These are phyloP conservation scores for Lactarius deliciosus DNA, from an alignment of 768 basidiomycete genomes.

Conservation along the genomic window DNA sequence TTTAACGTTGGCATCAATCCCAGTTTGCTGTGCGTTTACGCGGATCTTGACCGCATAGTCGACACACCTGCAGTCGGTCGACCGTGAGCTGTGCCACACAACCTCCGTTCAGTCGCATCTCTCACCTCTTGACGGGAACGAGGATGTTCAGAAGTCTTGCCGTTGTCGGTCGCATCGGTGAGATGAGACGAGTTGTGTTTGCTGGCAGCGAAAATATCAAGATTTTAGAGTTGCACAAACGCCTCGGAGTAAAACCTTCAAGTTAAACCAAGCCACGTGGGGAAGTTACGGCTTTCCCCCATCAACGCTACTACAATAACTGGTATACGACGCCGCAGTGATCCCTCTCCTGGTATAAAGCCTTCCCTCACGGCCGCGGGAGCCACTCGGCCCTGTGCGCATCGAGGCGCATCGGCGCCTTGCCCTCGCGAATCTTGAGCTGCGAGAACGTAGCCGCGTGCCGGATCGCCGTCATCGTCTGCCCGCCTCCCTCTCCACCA, in stretches of 20 bases:
- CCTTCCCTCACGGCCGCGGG: slow-evolving; percentile 13
- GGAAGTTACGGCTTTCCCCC: not conserved
- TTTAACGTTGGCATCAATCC: slow-evolving; percentile 95
- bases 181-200: not conserved
- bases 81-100: not conserved
- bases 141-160: slow-evolving; percentile 80
- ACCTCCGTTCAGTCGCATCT: slow-evolving; percentile 19
- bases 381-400: slow-evolving; percentile 36
- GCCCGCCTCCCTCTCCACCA: not conserved
- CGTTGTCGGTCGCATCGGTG: slow-evolving; percentile 70
- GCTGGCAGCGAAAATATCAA: not conserved
- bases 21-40: slow-evolving; percentile 92
- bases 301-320: not conserved
- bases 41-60: slow-evolving; percentile 99
- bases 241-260: slow-evolving; percentile 2
- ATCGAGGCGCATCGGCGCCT: slow-evolving; percentile 29
- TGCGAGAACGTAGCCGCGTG: slow-evolving; percentile 27
- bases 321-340: too few species aligned
- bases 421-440: slow-evolving; percentile 26
- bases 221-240: slow-evolving; percentile 5
- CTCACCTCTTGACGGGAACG: slow-evolving; percentile 88
- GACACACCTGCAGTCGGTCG: slow-evolving; percentile 59
- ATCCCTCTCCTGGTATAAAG: too few species aligned
- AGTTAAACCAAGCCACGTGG: not conserved
- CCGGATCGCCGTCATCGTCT: slow-evolving; percentile 16